These are phyloP conservation scores for Cladosporium oxysporum DNA, from an alignment of 2,329 filamentous ascomycete genomes.

Conservation along the genomic window DNA sequence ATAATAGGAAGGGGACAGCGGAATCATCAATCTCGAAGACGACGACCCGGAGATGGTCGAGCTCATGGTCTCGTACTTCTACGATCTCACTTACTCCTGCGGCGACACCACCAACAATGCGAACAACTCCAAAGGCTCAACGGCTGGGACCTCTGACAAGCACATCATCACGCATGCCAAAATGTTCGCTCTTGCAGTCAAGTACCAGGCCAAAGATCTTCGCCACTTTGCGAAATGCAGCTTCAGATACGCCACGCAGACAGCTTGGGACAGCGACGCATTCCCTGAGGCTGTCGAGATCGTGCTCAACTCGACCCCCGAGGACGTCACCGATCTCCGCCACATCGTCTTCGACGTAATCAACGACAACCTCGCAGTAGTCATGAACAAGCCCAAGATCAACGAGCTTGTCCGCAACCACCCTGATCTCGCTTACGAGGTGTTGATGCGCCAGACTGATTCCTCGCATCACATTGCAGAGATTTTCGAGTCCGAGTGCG, in stretches of 20 bases:
- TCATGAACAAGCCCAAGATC: background rate
- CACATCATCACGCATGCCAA: constrained; percentile 40
- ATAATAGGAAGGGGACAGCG: background rate
- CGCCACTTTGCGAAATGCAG: constrained; percentile 41
- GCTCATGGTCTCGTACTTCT: background rate
- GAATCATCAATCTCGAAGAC: background rate
- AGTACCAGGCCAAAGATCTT: constrained; percentile 43
- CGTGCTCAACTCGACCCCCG: constrained; percentile 45
- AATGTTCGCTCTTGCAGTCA: constrained; percentile 48
- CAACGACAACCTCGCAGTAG: background rate
- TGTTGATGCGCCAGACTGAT: background rate
- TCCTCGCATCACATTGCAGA: too few relatives aligned
- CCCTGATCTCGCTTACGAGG: background rate
- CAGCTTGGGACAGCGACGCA: constrained; percentile 37
- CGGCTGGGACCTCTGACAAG: constrained; percentile 29
- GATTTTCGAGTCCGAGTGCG: background rate
- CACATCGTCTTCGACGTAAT: constrained; percentile 23
- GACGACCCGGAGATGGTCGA: background rate
- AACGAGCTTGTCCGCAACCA: background rate
- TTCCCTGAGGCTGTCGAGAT: constrained; percentile 43
- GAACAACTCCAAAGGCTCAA: background rate
- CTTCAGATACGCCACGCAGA: constrained; percentile 39
- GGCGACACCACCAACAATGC: background rate
- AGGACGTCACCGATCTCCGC: constrained; percentile 45
- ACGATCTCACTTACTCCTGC: background rate